Percentiles rank a stretch among this genome's conserved stretches.
Evolutionary conservation across 1,284 basidiomycete genomes (phyloP).

Genomic region (Ustilago curta): DNA sequence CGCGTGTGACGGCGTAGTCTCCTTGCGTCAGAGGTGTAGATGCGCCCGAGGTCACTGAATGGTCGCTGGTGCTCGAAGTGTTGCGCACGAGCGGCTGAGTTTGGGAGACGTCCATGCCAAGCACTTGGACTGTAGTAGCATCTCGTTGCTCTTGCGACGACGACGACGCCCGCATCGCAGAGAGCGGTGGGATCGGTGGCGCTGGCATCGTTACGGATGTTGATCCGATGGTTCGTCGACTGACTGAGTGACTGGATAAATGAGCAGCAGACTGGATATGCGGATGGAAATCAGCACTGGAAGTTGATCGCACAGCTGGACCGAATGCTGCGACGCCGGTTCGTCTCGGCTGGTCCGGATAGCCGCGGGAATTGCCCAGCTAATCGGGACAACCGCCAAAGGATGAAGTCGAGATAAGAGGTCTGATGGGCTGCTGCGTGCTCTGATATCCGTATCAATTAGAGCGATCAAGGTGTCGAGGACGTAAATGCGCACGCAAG

Average conservation of each 20-base stretch:
- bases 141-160: conserved; percentile 16
- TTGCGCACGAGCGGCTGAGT: conserved; percentile 33
- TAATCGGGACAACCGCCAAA: neutral
- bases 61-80: conserved; percentile 25
- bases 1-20: conserved; percentile 29
- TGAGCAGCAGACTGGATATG: neutral
- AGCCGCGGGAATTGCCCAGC: neutral
- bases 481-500: too few species aligned
- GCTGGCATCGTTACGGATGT: conserved; percentile 1
- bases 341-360: neutral
- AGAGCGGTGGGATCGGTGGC: conserved; percentile 21
- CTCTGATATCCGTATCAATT: neutral
- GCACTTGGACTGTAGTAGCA: conserved; percentile 35
- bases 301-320: neutral
- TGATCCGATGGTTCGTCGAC: neutral
- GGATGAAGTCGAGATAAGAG: neutral
- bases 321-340: neutral
- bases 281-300: neutral
- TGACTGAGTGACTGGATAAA: neutral
- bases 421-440: neutral
- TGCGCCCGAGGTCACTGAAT: conserved; percentile 21
- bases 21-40: conserved; percentile 35
- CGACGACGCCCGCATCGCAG: conserved; percentile 9
- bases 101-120: conserved; percentile 32
- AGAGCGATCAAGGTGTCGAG: too few species aligned